Evolutionary conservation across 2,329 filamentous ascomycete genomes (phyloP), one percentile per base, ranked within the genome.

Genomic region (Arthrobotrys musiformis): DNA sequence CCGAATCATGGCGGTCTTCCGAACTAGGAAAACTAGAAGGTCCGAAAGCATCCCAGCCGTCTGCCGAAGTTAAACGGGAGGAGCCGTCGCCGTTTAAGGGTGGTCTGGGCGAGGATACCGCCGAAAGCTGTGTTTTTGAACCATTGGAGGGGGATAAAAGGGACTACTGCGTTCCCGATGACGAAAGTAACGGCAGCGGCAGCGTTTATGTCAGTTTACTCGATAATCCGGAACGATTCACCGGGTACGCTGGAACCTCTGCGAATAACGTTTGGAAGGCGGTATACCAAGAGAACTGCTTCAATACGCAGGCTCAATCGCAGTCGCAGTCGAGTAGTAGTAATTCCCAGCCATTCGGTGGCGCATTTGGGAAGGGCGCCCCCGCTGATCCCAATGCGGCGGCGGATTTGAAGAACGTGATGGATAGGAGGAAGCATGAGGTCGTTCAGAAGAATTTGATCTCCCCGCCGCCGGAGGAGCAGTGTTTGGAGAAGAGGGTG

Each of bases 201-300:
- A 95, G 95, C 44, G 95, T 98, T 86, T 99, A 99, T 83, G 95
- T 99, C 81, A 97, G 93, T 84, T 86, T 99, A 80, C 87, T 96
- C 60, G 91, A 93, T 83, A 99, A 99, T 82, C 94, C 94, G 0
- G 94, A 99, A 83, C 89, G 94, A 74, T 99, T 97, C 84, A 99
- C 95, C 0, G 95, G 95, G 58, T 99, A 98, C 82, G 88, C 91
- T 6, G 95, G 95, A 66, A 88, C 91, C 74, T 92, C 94, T 17
- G 89, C 94, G 44, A 89, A 91, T 82, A 93, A 96, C 85, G 93
- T 99, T 15, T 99, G 95, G 95, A 91, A 97, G 82, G 92, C 95
- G 70, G 93, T 99, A 75, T 99, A 99, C 84, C 89, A 93, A 63
- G 95, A 99, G 84, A 99, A 99, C 84, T 99, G 95, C 85, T 99